phyloP scores from a whole-genome alignment of 2,329 filamentous ascomycete species.

The Pseudogymnoascus sp. region DNA sequence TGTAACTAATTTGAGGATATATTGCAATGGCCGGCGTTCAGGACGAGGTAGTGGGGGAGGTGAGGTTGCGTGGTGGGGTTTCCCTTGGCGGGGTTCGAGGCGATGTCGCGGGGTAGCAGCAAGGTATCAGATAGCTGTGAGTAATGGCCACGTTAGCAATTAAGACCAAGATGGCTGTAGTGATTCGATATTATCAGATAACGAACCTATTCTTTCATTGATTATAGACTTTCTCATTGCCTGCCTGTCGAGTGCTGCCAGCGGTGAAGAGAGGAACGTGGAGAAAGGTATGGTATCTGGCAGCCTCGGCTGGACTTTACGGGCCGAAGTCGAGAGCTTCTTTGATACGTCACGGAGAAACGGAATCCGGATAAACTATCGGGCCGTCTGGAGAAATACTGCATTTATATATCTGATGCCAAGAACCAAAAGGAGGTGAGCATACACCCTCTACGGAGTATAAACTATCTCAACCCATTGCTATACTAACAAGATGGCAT shows the following conservation, averaged over 20 bases:
- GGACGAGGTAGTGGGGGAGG: not conserved
- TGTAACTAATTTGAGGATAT: not conserved
- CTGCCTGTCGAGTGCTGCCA: not conserved
- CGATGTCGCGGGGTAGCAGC: not conserved
- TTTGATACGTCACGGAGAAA: constrained; percentile 2
- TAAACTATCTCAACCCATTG: not conserved
- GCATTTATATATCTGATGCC: not conserved
- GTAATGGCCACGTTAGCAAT: constrained; percentile 1
- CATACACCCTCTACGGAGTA: not conserved
- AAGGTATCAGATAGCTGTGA: not conserved
- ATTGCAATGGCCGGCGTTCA: not conserved
- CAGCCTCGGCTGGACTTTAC: constrained; percentile 6
- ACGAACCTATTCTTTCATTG: not conserved
- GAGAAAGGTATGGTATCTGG: constrained; percentile 5
- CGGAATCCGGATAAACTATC: not conserved
- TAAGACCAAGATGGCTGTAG: not conserved
- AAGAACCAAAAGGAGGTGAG: not conserved
- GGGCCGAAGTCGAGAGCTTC: constrained; percentile 5
- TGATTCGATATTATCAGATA: not conserved
- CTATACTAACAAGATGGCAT: not conserved
- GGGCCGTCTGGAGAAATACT: not conserved
- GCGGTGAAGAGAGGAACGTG: constrained; percentile 6
- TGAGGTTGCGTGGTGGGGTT: constrained; percentile 1
- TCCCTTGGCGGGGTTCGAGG: constrained; percentile 1
- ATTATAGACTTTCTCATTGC: not conserved